These are phyloP conservation scores for Cucumis hystrix DNA, from an alignment of 306 rosid species.

Conservation along the genomic window DNA sequence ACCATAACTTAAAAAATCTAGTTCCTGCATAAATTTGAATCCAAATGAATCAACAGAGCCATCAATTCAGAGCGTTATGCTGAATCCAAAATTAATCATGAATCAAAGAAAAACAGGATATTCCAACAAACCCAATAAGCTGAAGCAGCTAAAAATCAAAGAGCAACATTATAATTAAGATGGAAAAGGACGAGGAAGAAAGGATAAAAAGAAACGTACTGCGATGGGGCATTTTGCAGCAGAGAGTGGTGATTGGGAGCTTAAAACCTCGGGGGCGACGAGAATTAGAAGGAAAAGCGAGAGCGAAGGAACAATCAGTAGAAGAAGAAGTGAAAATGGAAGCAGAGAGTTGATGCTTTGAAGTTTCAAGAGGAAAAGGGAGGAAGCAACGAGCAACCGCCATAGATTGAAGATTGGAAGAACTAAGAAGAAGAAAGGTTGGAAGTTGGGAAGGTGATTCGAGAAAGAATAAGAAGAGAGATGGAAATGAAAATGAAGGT, in stretches of 20 bases:
- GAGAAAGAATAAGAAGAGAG: not conserved
- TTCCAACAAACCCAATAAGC: not conserved
- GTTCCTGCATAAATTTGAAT: not conserved
- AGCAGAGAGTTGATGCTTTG: conserved; percentile 8
- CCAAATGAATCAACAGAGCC: not conserved
- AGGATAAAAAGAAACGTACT: conserved; percentile 8
- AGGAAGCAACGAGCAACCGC: conserved; percentile 34
- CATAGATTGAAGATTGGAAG: conserved; percentile 20
- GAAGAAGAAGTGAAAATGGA: conserved; percentile 8
- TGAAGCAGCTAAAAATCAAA: not conserved
- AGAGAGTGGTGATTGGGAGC: conserved; percentile 18
- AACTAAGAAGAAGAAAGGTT: not conserved
- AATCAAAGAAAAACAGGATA: not conserved
- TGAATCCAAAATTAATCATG: not conserved
- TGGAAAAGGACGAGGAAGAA: too few species aligned
- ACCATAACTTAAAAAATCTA: not conserved
- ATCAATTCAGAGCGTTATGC: not conserved
- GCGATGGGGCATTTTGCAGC: conserved; percentile 16
- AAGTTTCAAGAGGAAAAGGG: conserved; percentile 23
- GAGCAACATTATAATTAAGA: not conserved
- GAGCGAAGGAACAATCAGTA: not conserved
- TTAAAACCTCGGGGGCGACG: conserved; percentile 16
- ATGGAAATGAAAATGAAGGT: not conserved
- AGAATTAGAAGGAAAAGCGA: conserved; percentile 15
- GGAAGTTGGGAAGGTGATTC: not conserved